Percentiles rank a stretch among this genome's conserved stretches.
Evolutionary conservation across 371 early-diverging fungal genomes (phyloP).

Genomic region (Haplosporangium sp.): DNA sequence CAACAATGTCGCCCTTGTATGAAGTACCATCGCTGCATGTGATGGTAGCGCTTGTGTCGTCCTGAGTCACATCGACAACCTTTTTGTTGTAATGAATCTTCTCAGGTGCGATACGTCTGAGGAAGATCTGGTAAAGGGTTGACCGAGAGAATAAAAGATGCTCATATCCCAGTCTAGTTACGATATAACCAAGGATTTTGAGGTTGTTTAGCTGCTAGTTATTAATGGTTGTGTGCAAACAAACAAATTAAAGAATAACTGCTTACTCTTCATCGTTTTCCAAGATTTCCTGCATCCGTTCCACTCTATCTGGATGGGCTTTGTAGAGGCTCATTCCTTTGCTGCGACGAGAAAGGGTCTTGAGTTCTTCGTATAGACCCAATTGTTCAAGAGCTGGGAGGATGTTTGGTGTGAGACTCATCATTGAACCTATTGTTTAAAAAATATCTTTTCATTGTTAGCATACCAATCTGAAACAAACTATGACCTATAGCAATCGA

Average conservation of each 20-base stretch:
- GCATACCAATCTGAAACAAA: too few species aligned
- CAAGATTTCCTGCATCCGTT: not conserved
- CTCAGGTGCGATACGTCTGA: not conserved
- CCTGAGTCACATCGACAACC: not conserved
- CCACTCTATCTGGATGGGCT: not conserved
- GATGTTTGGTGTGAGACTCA: conserved; percentile 6
- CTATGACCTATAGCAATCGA: too few species aligned
- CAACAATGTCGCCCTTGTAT: not conserved
- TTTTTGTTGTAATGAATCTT: not conserved
- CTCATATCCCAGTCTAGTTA: not conserved
- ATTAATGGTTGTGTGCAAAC: too few species aligned
- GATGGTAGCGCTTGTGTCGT: not conserved
- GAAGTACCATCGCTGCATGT: conserved; percentile 1
- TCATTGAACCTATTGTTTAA: not conserved
- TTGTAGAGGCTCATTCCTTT: not conserved
- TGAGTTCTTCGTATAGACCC: not conserved
- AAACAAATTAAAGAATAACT: not conserved
- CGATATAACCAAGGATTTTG: not conserved
- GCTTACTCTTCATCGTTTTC: not conserved
- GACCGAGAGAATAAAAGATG: conserved; percentile 3
- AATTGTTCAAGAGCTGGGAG: conserved; percentile 7
- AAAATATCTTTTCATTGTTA: too few species aligned
- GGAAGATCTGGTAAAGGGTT: conserved; percentile 1
- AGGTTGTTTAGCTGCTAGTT: too few species aligned
- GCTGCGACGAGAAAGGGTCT: not conserved